Percentiles rank a stretch among this genome's conserved stretches.
These are phyloP conservation scores for Eimeria tenella DNA, from an alignment of 169 alveolate species.

Conservation along the genomic window DNA sequence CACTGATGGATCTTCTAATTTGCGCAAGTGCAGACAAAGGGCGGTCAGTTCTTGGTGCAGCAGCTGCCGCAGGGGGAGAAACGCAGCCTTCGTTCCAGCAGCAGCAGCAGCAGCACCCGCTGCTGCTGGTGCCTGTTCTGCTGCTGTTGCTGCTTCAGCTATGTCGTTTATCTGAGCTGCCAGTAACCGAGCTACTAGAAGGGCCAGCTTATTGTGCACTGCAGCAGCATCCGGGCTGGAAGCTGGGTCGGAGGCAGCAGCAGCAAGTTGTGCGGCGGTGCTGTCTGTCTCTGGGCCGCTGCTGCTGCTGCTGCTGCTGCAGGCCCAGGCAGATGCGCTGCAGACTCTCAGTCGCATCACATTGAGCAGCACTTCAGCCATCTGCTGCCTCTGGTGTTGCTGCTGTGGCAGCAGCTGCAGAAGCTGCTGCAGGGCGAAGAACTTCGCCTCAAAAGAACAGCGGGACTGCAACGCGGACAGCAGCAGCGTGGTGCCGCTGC, in stretches of 20 bases:
- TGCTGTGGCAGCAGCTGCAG: slow-evolving; percentile 32
- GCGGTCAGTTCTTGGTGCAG: slow-evolving; percentile 42
- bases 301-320: slow-evolving; percentile 63
- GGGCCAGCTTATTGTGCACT: not conserved
- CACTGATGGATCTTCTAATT: slow-evolving; percentile 37
- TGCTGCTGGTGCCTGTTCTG: not conserved
- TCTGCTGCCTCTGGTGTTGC: slow-evolving; percentile 1
- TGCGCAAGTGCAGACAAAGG: slow-evolving; percentile 25
- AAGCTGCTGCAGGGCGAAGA: slow-evolving; percentile 35
- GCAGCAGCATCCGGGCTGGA: not conserved
- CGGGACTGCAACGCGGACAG: slow-evolving; percentile 57
- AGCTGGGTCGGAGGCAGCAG: slow-evolving; percentile 2
- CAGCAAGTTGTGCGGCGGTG: slow-evolving; percentile 21
- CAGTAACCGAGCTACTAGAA: not conserved
- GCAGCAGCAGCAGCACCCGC: slow-evolving; percentile 37
- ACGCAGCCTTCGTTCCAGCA: slow-evolving; percentile 20
- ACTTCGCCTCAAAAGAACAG: slow-evolving; percentile 60
- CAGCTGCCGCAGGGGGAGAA: slow-evolving; percentile 58
- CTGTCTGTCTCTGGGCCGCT: slow-evolving; percentile 11
- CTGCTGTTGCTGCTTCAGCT: slow-evolving; percentile 46
- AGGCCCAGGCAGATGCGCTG: slow-evolving; percentile 46
- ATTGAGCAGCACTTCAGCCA: slow-evolving; percentile 40
- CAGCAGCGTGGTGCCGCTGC: slow-evolving; percentile 50
- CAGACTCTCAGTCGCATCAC: not conserved
- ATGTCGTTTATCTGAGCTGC: too few relatives aligned